Conservation (phyloP, 208 protist genomes). For the Naegleria lovaniensis region DNA sequence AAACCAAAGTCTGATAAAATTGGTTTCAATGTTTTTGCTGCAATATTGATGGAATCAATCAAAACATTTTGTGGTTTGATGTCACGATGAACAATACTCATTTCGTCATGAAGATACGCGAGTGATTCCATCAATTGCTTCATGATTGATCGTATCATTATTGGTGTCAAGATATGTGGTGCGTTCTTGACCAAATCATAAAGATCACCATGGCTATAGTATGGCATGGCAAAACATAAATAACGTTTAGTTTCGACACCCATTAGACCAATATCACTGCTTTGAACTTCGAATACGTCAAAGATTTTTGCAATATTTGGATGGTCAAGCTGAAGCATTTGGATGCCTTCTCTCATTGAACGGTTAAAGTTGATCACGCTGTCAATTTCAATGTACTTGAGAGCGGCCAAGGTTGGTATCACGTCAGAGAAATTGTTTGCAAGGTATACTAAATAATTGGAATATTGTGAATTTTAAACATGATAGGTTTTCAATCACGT, state of each 20-base stretch:
- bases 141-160: neutral
- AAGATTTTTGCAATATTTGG: neutral
- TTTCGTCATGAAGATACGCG: constrained; percentile 34
- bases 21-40: neutral
- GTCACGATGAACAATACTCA: constrained; percentile 34
- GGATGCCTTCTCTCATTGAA: neutral
- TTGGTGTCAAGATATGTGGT: neutral
- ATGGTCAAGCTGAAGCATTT: neutral
- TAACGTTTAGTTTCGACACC: neutral
- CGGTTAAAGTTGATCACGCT: neutral
- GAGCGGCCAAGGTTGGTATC: neutral
- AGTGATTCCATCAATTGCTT: constrained; percentile 32
- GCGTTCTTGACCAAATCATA: neutral
- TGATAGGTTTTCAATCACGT: no score
- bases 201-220: neutral
- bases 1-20: neutral
- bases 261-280: neutral
- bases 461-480: no score
- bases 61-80: constrained; percentile 38
- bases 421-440: neutral
- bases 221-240: neutral
- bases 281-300: neutral
- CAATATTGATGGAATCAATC: neutral
- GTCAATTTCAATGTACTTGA: neutral
- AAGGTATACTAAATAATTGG: neutral